phyloP scores from a whole-genome alignment of 352 stramenopile genomes.

The Phytophthora quininea region DNA sequence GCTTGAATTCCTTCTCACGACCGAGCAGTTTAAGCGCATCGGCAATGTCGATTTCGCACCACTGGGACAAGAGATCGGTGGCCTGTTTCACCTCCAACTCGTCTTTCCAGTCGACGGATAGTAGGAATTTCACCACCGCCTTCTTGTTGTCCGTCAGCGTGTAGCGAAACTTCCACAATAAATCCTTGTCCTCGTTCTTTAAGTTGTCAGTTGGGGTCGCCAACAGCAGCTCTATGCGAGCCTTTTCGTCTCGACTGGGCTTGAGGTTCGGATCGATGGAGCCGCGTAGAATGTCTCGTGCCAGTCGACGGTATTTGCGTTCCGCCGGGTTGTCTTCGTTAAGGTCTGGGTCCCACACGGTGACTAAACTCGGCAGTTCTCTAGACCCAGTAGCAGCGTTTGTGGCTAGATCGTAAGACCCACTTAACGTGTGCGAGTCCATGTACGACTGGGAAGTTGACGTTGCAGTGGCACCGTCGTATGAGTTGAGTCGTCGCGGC shows the following conservation, averaged over 20 bases:
- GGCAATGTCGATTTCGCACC: slow-evolving; percentile 96
- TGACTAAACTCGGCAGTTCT: slow-evolving; percentile 62
- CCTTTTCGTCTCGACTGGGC: slow-evolving; percentile 95
- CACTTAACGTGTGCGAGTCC: slow-evolving; percentile 49
- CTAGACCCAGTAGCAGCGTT: slow-evolving; percentile 31
- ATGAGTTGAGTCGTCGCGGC: slow-evolving; percentile 44
- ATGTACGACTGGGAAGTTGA: slow-evolving; percentile 32
- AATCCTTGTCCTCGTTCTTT: slow-evolving; percentile 91
- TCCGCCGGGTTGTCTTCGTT: slow-evolving; percentile 93
- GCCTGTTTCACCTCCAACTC: slow-evolving; percentile 97
- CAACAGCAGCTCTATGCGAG: slow-evolving; percentile 92
- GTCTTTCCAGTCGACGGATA: slow-evolving; percentile 98
- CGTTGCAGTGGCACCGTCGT: slow-evolving; percentile 27
- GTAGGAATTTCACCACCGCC: slow-evolving; percentile 97
- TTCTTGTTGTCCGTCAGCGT: slow-evolving; percentile 95
- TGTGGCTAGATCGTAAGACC: slow-evolving; percentile 53
- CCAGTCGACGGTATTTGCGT: slow-evolving; percentile 98
- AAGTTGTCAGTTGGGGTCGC: slow-evolving; percentile 94
- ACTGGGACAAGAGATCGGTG: slow-evolving; percentile 79
- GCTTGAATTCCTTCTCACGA: slow-evolving; percentile 89
- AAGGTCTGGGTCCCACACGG: slow-evolving; percentile 86
- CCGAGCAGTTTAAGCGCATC: slow-evolving; percentile 98
- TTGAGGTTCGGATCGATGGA: slow-evolving; percentile 98
- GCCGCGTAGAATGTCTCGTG: slow-evolving; percentile 95
- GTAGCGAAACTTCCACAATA: slow-evolving; percentile 97